Conservation (phyloP, 768 basidiomycete genomes). For the Boletus subparvulus region DNA sequence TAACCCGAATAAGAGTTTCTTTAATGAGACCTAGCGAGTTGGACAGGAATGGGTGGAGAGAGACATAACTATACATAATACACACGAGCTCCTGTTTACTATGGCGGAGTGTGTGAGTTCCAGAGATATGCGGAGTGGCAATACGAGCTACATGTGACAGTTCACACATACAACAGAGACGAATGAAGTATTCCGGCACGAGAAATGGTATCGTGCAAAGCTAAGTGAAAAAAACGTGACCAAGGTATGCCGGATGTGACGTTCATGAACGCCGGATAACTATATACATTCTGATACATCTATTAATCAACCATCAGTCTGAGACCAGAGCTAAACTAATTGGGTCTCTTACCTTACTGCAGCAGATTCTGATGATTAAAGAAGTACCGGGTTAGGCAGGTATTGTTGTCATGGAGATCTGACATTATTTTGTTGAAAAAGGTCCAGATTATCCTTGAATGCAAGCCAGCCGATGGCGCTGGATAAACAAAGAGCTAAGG, state of each 20-base stretch:
- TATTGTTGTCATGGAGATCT: neutral
- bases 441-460: constrained; percentile 8
- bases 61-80: constrained; percentile 26
- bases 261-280: neutral
- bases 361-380: neutral
- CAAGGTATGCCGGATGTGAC: too few relatives aligned
- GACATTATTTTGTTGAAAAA: neutral
- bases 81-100: neutral
- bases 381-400: neutral
- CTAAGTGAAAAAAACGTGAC: constrained; percentile 2
- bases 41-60: constrained; percentile 19
- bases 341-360: neutral
- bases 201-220: neutral
- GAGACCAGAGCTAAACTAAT: neutral
- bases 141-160: neutral
- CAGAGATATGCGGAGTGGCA: neutral
- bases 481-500: constrained; percentile 19
- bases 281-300: neutral
- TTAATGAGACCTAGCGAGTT: too few relatives aligned
- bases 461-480: constrained; percentile 25
- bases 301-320: constrained; percentile 15
- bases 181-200: constrained; percentile 9
- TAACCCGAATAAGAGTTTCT: neutral
- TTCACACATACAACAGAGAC: constrained; percentile 18
- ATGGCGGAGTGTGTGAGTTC: neutral